Evolutionary conservation across 345 rosid species (phyloP), one percentile per base, ranked within the genome.

Genomic region (Arabis hirsuta): DNA sequence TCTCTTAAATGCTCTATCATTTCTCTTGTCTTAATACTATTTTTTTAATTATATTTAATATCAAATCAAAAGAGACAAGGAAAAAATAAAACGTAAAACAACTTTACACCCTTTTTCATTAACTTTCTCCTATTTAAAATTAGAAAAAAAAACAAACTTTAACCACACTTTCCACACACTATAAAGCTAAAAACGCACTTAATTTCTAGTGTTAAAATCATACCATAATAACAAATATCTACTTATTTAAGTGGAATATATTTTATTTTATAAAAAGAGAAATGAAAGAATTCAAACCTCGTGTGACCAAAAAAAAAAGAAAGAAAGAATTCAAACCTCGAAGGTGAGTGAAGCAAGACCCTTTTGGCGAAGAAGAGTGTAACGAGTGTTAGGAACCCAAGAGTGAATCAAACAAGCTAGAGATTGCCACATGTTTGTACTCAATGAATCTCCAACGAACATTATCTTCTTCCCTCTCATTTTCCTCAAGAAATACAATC

Each of bases 381-480:
- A 76, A 74, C 64, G 84, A 32, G 97, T 69, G 57, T 86, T 83
- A 3, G 98, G 98, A 10, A 87, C 85, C 81, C 84, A 87, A 19
- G 92, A 32, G 27, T 88, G 84, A 64, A 94, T 77, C 75, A 94
- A 26, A 80, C 98, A 94, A 22, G 88, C 74, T n/a, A 94, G 74
- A 27, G 98, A 94, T 63, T 81, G 77, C 91, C 90, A 91, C 77
- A 89, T 92, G 80, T 94, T 89, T 68, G 76, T 68, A 76, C 95
- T 89, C 69, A 94, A 73, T 62, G 98, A 94, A 81, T 94, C 98
- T 13, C 98, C 98, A 12, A 94, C 98, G 53, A 94, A 94, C 98
- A 94, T 94, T 19, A 94, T 89, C 85, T 80, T 91, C 83, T 94
- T 94, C 74, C 98, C 97, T 61, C 91, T 84, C 92, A 87, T 86